phyloP scores from a whole-genome alignment of 2,329 filamentous ascomycete species.

The Fusarium compactum region DNA sequence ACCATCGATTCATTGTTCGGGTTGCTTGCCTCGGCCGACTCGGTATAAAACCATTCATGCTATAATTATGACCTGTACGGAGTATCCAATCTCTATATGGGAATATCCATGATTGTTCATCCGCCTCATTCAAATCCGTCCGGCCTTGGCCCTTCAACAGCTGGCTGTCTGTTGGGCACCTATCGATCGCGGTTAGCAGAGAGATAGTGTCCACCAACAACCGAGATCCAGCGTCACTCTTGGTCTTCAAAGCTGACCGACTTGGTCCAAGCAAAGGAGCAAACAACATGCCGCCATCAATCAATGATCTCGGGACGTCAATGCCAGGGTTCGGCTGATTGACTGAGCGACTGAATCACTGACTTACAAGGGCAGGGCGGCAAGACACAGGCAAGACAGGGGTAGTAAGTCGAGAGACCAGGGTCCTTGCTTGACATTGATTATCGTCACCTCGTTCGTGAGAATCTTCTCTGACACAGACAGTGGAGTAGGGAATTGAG shows the following conservation, averaged over 20 bases:
- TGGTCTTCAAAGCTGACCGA: constrained; percentile 3
- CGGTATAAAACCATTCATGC: background rate
- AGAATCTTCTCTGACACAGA: constrained; percentile 19
- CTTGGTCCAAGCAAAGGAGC: constrained; percentile 32
- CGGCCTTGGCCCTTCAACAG: background rate
- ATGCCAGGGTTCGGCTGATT: constrained; percentile 27
- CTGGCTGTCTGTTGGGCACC: constrained; percentile 10
- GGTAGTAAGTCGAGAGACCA: constrained; percentile 24
- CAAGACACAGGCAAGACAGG: constrained; percentile 33
- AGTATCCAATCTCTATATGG: background rate
- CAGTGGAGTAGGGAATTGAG: constrained; percentile 12
- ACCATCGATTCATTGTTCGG: background rate
- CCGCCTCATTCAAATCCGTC: background rate
- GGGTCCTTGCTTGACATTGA: constrained; percentile 23
- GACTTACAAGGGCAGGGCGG: constrained; percentile 41
- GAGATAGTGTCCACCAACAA: constrained; percentile 20
- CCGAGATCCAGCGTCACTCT: constrained; percentile 20
- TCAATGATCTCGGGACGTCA: constrained; percentile 39
- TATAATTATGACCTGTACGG: background rate
- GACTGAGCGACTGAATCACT: background rate
- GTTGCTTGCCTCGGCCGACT: background rate
- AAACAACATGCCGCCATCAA: constrained; percentile 26
- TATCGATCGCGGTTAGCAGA: background rate
- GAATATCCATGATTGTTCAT: constrained; percentile 3
- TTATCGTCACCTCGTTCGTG: constrained; percentile 14